These are phyloP conservation scores for Ilyonectria robusta DNA, from an alignment of 2,329 filamentous ascomycete species.

Conservation along the genomic window DNA sequence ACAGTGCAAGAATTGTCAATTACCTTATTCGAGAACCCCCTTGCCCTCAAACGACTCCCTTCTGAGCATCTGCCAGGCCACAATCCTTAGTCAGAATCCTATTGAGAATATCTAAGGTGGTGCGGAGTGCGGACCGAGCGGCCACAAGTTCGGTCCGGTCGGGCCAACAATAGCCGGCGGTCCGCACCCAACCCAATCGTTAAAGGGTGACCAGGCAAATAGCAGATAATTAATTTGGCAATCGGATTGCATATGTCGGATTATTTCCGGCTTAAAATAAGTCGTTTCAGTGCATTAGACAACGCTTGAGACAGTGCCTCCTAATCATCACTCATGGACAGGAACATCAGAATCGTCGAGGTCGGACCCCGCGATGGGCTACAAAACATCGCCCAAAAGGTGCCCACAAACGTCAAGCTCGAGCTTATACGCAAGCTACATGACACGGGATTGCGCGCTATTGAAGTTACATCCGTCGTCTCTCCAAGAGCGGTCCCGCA, in stretches of 20 bases:
- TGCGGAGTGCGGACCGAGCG: neutral
- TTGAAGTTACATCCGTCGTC: conserved; percentile 78
- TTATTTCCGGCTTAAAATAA: neutral
- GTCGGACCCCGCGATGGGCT: conserved; percentile 79
- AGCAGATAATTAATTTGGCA: neutral
- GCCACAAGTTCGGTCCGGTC: neutral
- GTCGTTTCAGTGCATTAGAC: neutral
- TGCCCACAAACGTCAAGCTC: conserved; percentile 73
- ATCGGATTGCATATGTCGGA: neutral
- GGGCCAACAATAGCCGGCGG: neutral
- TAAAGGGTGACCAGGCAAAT: neutral
- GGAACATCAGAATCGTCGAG: conserved; percentile 62
- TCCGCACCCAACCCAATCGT: neutral
- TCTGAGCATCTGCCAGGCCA: too few relatives aligned
- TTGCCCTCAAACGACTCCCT: too few relatives aligned
- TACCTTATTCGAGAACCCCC: too few relatives aligned
- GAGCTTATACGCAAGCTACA: conserved; percentile 72
- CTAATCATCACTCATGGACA: neutral
- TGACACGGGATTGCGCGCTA: conserved; percentile 69
- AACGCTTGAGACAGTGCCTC: neutral
- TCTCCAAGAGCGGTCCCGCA: conserved; percentile 78
- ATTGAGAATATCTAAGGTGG: too few relatives aligned
- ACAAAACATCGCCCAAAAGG: conserved; percentile 75
- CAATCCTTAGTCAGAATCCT: too few relatives aligned
- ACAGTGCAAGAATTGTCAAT: too few relatives aligned